phyloP scores from a whole-genome alignment of 2,329 filamentous ascomycete species.

The Calonectria naviculata region DNA sequence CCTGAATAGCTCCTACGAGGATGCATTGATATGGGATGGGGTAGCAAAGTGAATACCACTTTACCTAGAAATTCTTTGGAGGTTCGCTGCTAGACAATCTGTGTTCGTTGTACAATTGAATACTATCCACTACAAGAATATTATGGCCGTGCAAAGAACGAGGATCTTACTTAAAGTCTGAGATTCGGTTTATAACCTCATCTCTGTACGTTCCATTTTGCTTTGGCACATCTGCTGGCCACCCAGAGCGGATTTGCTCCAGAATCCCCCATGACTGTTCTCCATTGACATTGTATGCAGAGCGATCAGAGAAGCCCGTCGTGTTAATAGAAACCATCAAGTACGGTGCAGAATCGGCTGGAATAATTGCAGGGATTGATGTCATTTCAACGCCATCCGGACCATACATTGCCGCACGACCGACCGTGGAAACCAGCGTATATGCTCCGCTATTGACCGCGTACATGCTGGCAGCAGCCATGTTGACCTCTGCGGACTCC shows the following conservation, averaged over 20 bases:
- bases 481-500: conserved; percentile 12
- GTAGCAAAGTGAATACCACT: too few species aligned
- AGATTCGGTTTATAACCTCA: background rate
- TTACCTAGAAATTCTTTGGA: too few species aligned
- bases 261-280: conserved; percentile 16
- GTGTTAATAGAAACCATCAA: conserved; percentile 12
- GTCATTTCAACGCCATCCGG: conserved; percentile 3
- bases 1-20: too few species aligned
- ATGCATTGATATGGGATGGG: too few species aligned
- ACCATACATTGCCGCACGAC: conserved; percentile 3
- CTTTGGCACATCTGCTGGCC: conserved; percentile 13
- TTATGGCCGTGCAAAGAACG: too few species aligned
- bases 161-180: too few species aligned
- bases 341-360: background rate
- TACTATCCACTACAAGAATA: too few species aligned
- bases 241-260: background rate
- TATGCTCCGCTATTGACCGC: conserved; percentile 9
- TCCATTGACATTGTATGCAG: conserved; percentile 2
- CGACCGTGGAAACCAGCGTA: background rate
- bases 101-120: too few species aligned
- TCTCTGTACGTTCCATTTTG: conserved; percentile 1
- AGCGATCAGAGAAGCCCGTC: background rate
- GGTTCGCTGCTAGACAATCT: too few species aligned
- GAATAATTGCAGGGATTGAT: background rate
- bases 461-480: conserved; percentile 11